Evolutionary conservation across 306 rosid species (phyloP).

Genomic region (Vigna trinervia): DNA sequence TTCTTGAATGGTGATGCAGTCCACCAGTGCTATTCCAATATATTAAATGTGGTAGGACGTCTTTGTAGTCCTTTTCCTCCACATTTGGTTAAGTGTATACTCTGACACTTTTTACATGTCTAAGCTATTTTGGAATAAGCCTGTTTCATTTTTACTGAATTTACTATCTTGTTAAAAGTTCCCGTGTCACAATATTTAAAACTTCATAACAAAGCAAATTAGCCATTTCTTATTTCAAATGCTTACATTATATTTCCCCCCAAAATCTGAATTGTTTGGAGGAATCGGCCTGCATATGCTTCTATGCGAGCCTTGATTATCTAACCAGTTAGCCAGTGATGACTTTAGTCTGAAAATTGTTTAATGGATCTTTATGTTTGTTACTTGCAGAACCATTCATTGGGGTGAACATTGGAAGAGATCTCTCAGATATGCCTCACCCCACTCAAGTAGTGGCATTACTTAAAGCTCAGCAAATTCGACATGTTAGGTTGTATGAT

Average conservation of each 20-base stretch:
- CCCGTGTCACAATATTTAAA: not conserved
- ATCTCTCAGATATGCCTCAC: constrained; percentile 84
- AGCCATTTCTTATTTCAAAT: not conserved
- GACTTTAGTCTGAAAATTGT: constrained; percentile 1
- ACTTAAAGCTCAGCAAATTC: constrained; percentile 76
- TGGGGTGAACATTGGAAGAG: constrained; percentile 86
- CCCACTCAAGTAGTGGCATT: constrained; percentile 89
- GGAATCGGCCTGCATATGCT: constrained; percentile 8
- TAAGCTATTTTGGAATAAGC: not conserved
- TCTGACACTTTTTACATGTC: not conserved
- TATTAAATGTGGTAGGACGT: constrained; percentile 5
- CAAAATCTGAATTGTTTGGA: constrained; percentile 4
- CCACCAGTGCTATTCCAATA: constrained; percentile 37
- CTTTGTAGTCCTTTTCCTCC: constrained; percentile 27
- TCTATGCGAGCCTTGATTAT: not conserved
- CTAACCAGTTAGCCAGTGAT: not conserved
- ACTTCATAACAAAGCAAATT: constrained; percentile 15
- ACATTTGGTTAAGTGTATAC: constrained; percentile 20
- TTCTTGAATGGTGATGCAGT: constrained; percentile 31
- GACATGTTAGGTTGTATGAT: constrained; percentile 68
- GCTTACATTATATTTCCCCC: not conserved
- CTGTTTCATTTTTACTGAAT: not conserved
- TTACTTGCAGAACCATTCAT: constrained; percentile 64
- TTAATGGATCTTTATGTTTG: constrained; percentile 34
- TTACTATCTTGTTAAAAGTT: not conserved